A percentile compares a stretch with the other conserved stretches of the same genome.
phyloP scores from a whole-genome alignment of 2,329 filamentous ascomycete genomes.

The Claviceps spartinae region DNA sequence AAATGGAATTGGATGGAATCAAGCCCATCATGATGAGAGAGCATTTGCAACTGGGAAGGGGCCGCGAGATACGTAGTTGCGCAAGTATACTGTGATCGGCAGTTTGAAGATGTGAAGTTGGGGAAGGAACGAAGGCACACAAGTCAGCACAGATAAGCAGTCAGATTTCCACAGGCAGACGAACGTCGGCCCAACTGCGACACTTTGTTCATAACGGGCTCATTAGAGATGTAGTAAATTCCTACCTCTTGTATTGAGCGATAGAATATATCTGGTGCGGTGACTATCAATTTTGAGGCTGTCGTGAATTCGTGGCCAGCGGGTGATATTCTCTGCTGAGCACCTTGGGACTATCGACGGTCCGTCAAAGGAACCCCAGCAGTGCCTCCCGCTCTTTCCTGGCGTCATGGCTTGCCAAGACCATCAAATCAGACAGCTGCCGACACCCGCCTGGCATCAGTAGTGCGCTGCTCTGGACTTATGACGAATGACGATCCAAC shows the following conservation, averaged over 20 bases:
- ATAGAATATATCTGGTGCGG: background rate
- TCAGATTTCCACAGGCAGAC: background rate
- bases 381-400: background rate
- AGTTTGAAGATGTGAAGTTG: background rate
- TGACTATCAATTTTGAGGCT: background rate
- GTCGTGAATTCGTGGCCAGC: background rate
- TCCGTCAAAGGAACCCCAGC: background rate
- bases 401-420: background rate
- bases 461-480: background rate
- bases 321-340: no score
- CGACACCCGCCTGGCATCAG: background rate
- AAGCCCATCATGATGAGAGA: background rate
- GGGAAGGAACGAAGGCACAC: background rate
- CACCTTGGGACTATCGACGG: background rate
- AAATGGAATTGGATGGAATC: background rate
- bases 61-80: background rate
- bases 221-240: background rate
- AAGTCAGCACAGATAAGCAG: background rate
- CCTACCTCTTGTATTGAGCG: background rate
- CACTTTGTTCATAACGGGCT: background rate
- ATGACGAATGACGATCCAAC: background rate
- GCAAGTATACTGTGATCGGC: background rate
- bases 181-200: background rate
- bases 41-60: background rate
- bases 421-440: background rate